Conservation (phyloP, 768 basidiomycete genomes). For the Piloderma croceum region DNA sequence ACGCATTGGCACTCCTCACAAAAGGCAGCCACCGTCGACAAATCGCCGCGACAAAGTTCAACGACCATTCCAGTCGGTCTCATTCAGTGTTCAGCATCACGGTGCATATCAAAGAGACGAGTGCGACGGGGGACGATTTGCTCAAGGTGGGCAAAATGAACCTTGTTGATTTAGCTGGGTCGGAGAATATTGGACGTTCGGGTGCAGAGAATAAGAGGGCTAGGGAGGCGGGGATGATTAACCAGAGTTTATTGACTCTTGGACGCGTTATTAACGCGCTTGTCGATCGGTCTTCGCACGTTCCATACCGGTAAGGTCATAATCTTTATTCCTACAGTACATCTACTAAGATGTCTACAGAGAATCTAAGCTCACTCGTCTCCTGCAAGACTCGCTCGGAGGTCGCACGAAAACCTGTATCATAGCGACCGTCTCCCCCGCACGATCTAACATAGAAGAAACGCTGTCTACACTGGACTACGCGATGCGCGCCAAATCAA, state of each 20-base stretch:
- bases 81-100: constrained; percentile 98
- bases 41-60: constrained; percentile 95
- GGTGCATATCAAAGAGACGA: constrained; percentile 84
- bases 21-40: constrained; percentile 90
- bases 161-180: constrained; percentile 94
- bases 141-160: constrained; percentile 93
- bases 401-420: constrained; percentile 97
- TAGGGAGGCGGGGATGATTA: constrained; percentile 97
- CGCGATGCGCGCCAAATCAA: constrained; percentile 90
- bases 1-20: constrained; percentile 77
- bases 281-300: constrained; percentile 85
- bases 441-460: constrained; percentile 91
- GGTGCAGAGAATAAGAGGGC: constrained; percentile 95
- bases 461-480: constrained; percentile 97
- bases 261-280: constrained; percentile 95
- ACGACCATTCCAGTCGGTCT: constrained; percentile 94
- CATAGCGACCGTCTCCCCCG: constrained; percentile 93
- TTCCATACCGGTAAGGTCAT: constrained; percentile 78
- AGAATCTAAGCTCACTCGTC: constrained; percentile 95
- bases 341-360: constrained; percentile 32
- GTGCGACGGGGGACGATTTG: constrained; percentile 75
- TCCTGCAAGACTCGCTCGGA: constrained; percentile 98
- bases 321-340: background rate
- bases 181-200: constrained; percentile 93
- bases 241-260: constrained; percentile 93